A percentile compares a stretch with the other conserved stretches of the same genome.
Conservation (phyloP, 257 asterid species). For the Jacaranda mimosifolia region DNA sequence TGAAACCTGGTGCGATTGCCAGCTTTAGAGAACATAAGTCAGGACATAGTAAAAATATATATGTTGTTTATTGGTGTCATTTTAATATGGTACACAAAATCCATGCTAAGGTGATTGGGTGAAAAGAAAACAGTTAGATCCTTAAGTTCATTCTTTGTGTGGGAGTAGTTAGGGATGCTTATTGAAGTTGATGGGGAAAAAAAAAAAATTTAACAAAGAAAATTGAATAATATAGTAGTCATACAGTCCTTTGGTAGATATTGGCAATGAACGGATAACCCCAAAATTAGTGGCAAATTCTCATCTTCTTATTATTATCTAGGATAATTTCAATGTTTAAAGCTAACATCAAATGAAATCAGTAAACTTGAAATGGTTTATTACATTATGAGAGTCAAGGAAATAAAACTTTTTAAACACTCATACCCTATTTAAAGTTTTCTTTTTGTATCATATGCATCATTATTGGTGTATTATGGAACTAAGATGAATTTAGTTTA, state of each 20-base stretch:
- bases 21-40: not conserved
- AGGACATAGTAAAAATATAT: not conserved
- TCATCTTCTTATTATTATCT: not conserved
- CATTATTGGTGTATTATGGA: slow-evolving; percentile 12
- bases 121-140: not conserved
- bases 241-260: not conserved
- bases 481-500: not conserved
- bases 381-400: not conserved
- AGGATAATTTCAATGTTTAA: not conserved
- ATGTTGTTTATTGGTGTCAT: not conserved
- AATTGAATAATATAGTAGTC: not conserved
- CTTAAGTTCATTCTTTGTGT: slow-evolving; percentile 9
- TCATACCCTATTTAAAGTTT: not conserved
- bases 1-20: not conserved
- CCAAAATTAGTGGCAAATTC: slow-evolving; percentile 14
- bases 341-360: slow-evolving; percentile 3
- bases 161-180: slow-evolving; percentile 18
- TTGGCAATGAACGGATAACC: not conserved
- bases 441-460: not conserved
- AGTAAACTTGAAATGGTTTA: slow-evolving; percentile 8
- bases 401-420: not conserved
- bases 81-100: not conserved
- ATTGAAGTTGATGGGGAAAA: slow-evolving; percentile 8
- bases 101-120: not conserved
- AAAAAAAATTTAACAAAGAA: not conserved